Conservation (phyloP, 768 basidiomycete species). For the Postia placenta region DNA sequence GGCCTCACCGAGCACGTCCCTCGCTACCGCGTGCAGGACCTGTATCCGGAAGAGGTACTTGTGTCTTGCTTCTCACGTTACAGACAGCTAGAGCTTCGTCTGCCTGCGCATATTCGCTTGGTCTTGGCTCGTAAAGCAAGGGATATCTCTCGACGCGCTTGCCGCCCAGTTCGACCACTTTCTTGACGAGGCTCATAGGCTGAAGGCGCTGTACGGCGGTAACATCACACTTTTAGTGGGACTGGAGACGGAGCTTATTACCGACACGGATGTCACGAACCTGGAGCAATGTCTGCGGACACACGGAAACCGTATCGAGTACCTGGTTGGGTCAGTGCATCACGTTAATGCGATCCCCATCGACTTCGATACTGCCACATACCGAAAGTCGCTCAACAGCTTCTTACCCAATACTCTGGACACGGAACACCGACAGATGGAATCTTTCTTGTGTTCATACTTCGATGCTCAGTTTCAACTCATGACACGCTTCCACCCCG, state of each 20-base stretch:
- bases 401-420: constrained; percentile 17
- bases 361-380: constrained; percentile 81
- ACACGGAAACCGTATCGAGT: constrained; percentile 59
- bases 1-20: constrained; percentile 94
- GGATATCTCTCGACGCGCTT: constrained; percentile 46
- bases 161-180: constrained; percentile 64
- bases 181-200: constrained; percentile 71
- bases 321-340: constrained; percentile 89
- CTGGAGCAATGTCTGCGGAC: constrained; percentile 47
- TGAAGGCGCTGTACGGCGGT: constrained; percentile 56
- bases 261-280: constrained; percentile 52
- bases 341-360: constrained; percentile 86
- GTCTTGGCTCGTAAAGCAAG: constrained; percentile 45
- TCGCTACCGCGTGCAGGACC: constrained; percentile 70
- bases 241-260: constrained; percentile 89
- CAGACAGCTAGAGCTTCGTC: constrained; percentile 4
- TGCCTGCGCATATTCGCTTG: background rate
- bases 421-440: constrained; percentile 27
- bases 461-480: constrained; percentile 82
- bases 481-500: constrained; percentile 66
- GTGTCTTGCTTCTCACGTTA: background rate
- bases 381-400: constrained; percentile 49
- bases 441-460: constrained; percentile 56
- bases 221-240: constrained; percentile 79
- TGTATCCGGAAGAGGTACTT: constrained; percentile 94